A percentile compares a stretch with the other conserved stretches of the same genome.
These are phyloP conservation scores for Cyberlindnera nakhonratchasimensis DNA, from an alignment of 805 yeast genomes.

Conservation along the genomic window DNA sequence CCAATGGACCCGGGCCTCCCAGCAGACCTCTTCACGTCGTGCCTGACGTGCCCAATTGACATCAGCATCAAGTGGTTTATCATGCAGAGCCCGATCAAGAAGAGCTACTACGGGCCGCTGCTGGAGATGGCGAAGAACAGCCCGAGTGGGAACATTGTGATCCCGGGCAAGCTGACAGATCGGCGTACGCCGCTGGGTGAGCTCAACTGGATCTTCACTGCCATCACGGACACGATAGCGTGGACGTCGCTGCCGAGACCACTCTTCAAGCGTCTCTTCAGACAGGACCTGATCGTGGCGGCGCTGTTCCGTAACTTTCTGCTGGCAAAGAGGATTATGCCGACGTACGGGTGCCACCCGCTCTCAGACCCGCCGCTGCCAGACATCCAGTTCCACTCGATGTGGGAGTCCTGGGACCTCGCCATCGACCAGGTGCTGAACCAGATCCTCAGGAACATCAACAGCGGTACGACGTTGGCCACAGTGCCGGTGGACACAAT, in stretches of 20 bases:
- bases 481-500: background rate
- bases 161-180: slow-evolving; percentile 90
- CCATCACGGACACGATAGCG: slow-evolving; percentile 96
- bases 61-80: slow-evolving; percentile 90
- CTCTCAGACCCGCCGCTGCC: slow-evolving; percentile 92
- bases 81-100: slow-evolving; percentile 69
- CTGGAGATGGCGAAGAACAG: slow-evolving; percentile 34
- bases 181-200: slow-evolving; percentile 95
- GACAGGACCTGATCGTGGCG: slow-evolving; percentile 96
- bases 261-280: slow-evolving; percentile 79
- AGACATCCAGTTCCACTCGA: slow-evolving; percentile 75
- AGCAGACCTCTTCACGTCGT: slow-evolving; percentile 93
- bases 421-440: slow-evolving; percentile 92
- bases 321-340: slow-evolving; percentile 91
- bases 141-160: slow-evolving; percentile 45
- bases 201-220: slow-evolving; percentile 95
- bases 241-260: slow-evolving; percentile 92
- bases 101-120: slow-evolving; percentile 38
- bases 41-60: slow-evolving; percentile 93
- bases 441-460: slow-evolving; percentile 50
- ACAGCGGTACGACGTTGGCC: slow-evolving; percentile 20
- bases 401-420: slow-evolving; percentile 99
- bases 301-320: slow-evolving; percentile 91
- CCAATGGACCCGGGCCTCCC: slow-evolving; percentile 95
- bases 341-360: slow-evolving; percentile 89